Base-by-base conservation (phyloP, 257 asterid genomes). In the Ballota nigra region DNA sequence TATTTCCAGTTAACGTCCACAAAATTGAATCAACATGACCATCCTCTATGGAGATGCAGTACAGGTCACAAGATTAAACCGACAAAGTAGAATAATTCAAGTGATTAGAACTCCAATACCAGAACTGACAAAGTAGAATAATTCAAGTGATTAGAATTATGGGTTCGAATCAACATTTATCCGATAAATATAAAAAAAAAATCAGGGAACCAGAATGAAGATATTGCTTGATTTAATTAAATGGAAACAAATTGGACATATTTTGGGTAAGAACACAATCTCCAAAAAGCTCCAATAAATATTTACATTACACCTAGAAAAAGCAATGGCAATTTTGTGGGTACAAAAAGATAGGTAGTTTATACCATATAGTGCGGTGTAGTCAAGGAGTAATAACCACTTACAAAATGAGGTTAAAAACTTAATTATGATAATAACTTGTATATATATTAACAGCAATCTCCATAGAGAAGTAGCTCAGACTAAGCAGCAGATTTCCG, bases 401-500 rank as follows among this genome's bases (percentile, higher is more conserved):
- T 70, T 12, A 69, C 74, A 57, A 22, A 49, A 66, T 31, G 69
- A 72, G 56, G 55, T 38, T 6, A 19, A 47, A n/a, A 75, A 40
- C 63, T 45, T 56, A 19, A 6, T 29, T 29, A 29, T 78, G 59
- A 51, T 57, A 66, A 55, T 45, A 43, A 19, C 26, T 73, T 51
- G 9, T 64, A 61, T 11, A 29, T 19, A 9, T 45, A 57, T 57
- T 29, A 63, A n/a, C 1, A 18, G 60, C 10, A 47, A 47, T 47
- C 55, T 47, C 53, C 55, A n/a, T 47, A 47, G 0, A 47, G 55
- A 47, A 29, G 36, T 66, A 58, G 52, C 45, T 26, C 52, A 26
- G 58, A 19, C 68, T 70, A 76, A 69, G 24, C 68, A 18, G 72
- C 80, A 62, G 86, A 73, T 45, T 79, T 78, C 43, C 66, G 36